Percentiles rank a stretch among this genome's conserved stretches.
phyloP scores from a whole-genome alignment of 1,284 basidiomycete species.

The Papiliotrema nemorosa region DNA sequence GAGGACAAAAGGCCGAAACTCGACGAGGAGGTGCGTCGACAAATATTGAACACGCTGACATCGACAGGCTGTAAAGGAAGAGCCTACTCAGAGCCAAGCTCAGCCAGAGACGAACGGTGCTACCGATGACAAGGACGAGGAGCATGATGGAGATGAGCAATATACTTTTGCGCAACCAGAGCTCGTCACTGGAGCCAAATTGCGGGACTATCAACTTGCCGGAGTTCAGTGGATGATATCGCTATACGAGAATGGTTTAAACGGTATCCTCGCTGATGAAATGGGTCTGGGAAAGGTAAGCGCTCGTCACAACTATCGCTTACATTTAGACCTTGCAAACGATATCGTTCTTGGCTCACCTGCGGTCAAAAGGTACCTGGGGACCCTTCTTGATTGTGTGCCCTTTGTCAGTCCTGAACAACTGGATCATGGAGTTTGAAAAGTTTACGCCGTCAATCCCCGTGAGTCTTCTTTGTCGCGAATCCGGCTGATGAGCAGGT shows the following conservation, averaged over 20 bases:
- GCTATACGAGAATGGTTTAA: slow-evolving; percentile 88
- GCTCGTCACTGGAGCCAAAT: slow-evolving; percentile 74
- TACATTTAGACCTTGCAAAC: slow-evolving; percentile 75
- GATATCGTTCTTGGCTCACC: slow-evolving; percentile 85
- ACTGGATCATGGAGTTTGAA: slow-evolving; percentile 84
- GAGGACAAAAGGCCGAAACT: slow-evolving; percentile 21
- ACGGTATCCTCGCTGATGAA: slow-evolving; percentile 77
- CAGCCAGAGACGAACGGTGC: slow-evolving; percentile 11
- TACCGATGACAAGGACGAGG: slow-evolving; percentile 15
- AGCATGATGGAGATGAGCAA: slow-evolving; percentile 26
- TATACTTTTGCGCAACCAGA: slow-evolving; percentile 62
- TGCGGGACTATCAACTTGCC: slow-evolving; percentile 89
- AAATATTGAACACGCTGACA: neutral
- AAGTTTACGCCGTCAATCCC: slow-evolving; percentile 73
- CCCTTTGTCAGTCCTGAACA: slow-evolving; percentile 85
- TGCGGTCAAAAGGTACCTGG: slow-evolving; percentile 70
- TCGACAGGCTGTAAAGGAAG: slow-evolving; percentile 1
- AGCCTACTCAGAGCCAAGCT: slow-evolving; percentile 6
- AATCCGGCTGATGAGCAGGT: slow-evolving; percentile 46
- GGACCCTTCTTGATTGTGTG: slow-evolving; percentile 86
- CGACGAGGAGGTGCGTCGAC: slow-evolving; percentile 11
- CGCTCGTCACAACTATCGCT: slow-evolving; percentile 1
- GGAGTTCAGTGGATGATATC: slow-evolving; percentile 96
- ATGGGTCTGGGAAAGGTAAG: slow-evolving; percentile 85
- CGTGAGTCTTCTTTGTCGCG: slow-evolving; percentile 9